Conservation (phyloP, 2,329 filamentous ascomycete species). For the Ascocoryne sarcoides region DNA sequence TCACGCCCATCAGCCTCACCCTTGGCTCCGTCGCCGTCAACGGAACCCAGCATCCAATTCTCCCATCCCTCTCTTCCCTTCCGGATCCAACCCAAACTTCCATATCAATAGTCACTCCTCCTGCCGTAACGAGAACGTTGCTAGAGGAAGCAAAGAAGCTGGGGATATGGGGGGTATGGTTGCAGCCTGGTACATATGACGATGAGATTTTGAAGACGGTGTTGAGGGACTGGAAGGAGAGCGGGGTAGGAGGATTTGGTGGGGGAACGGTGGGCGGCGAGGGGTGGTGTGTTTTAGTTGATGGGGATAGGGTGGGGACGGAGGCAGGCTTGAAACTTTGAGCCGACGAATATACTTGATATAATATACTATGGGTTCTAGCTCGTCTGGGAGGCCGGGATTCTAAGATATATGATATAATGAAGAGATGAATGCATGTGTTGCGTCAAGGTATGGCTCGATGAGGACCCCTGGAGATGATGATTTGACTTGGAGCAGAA, state of each 20-base stretch:
- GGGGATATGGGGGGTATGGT: slow-evolving; percentile 69
- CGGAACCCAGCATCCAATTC: slow-evolving; percentile 33
- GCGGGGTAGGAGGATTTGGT: slow-evolving; percentile 53
- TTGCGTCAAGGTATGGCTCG: too few species aligned
- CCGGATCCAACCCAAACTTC: slow-evolving; percentile 60
- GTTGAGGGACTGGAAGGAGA: slow-evolving; percentile 58
- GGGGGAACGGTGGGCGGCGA: slow-evolving; percentile 55
- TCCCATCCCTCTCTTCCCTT: slow-evolving; percentile 50
- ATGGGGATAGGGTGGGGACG: slow-evolving; percentile 60
- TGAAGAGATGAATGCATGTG: too few species aligned
- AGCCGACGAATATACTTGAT: too few species aligned
- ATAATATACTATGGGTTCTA: too few species aligned
- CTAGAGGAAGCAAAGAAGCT: slow-evolving; percentile 51
- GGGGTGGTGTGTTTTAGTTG: slow-evolving; percentile 83
- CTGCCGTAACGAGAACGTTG: slow-evolving; percentile 39
- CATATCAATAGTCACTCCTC: slow-evolving; percentile 66
- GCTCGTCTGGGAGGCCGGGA: too few species aligned
- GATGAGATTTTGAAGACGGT: slow-evolving; percentile 65
- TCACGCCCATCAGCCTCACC: slow-evolving; percentile 75
- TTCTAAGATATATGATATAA: too few species aligned
- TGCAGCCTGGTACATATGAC: slow-evolving; percentile 87
- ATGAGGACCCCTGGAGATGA: too few species aligned
- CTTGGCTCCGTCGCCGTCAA: slow-evolving; percentile 54
- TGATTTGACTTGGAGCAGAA: too few species aligned
- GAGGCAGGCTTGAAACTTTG: too few species aligned